Evolutionary conservation across 73 alveolate species (phyloP).

Genomic region (Blepharisma stoltei): DNA sequence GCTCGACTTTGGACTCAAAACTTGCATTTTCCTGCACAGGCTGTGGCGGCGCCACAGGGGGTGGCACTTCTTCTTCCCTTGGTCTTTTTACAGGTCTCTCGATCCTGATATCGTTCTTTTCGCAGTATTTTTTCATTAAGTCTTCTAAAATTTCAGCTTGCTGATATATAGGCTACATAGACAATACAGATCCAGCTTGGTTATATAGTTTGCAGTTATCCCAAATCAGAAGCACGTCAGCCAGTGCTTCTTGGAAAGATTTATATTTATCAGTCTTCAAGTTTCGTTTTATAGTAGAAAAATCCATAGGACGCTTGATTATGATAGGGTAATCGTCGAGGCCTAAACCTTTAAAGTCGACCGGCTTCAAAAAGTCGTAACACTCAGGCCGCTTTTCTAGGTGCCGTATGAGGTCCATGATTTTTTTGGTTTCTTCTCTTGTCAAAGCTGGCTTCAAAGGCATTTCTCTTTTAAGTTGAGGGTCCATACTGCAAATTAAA

Average conservation of each 20-base stretch:
- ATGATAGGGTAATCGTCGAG: slow-evolving; percentile 79
- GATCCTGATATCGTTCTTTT: slow-evolving; percentile 29
- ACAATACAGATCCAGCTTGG: slow-evolving; percentile 51
- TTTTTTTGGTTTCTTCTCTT: slow-evolving; percentile 40
- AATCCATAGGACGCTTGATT: slow-evolving; percentile 85
- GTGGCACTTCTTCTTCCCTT: not conserved
- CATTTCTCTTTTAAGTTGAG: not conserved
- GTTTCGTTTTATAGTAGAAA: slow-evolving; percentile 54
- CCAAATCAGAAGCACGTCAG: slow-evolving; percentile 82
- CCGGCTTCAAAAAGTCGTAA: slow-evolving; percentile 75
- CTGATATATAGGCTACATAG: slow-evolving; percentile 45
- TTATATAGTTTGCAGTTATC: slow-evolving; percentile 89
- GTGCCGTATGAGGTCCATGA: slow-evolving; percentile 37
- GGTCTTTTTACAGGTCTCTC: slow-evolving; percentile 8
- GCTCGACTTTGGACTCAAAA: slow-evolving; percentile 57
- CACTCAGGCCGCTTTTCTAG: slow-evolving; percentile 62
- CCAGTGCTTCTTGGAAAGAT: slow-evolving; percentile 65
- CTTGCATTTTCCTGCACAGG: slow-evolving; percentile 25
- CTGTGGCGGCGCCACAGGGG: not conserved
- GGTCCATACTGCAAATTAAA: not conserved
- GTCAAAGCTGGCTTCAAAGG: slow-evolving; percentile 26
- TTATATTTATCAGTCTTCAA: slow-evolving; percentile 58
- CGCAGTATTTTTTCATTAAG: slow-evolving; percentile 38
- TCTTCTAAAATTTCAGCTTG: slow-evolving; percentile 34
- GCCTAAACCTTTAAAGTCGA: slow-evolving; percentile 67